These are phyloP conservation scores for Acacia concinna DNA, from an alignment of 331 rosid species.

Conservation along the genomic window DNA sequence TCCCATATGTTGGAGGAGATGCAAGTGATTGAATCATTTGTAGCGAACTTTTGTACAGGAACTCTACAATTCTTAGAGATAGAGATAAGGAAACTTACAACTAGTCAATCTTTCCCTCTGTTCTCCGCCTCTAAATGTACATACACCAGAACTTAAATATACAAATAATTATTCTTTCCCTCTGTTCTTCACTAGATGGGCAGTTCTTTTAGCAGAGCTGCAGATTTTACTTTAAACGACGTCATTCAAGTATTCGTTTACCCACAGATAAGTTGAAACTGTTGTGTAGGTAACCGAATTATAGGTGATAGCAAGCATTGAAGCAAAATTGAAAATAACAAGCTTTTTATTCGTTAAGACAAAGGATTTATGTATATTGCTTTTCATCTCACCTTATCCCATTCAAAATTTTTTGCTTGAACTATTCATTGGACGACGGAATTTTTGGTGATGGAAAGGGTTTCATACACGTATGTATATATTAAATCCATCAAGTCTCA, in stretches of 20 bases:
- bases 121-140: not conserved
- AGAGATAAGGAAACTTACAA: not conserved
- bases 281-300: not conserved
- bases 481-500: not conserved
- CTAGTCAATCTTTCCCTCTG: not conserved
- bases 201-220: not conserved
- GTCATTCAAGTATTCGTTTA: not conserved
- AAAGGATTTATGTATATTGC: not conserved
- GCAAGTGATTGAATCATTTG: conserved; percentile 8
- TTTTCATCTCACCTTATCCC: not conserved
- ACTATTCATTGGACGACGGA: not conserved
- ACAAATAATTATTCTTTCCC: not conserved
- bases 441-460: not conserved
- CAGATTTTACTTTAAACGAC: not conserved
- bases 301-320: not conserved
- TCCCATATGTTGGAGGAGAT: conserved; percentile 14
- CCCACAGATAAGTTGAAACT: not conserved
- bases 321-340: not conserved
- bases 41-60: conserved; percentile 31
- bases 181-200: not conserved
- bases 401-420: not conserved
- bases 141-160: not conserved
- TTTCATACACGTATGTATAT: not conserved
- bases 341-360: not conserved
- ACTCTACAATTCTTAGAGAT: not conserved